phyloP scores from a whole-genome alignment of 2,329 filamentous ascomycete genomes.

The Ophiostoma perfectum region DNA sequence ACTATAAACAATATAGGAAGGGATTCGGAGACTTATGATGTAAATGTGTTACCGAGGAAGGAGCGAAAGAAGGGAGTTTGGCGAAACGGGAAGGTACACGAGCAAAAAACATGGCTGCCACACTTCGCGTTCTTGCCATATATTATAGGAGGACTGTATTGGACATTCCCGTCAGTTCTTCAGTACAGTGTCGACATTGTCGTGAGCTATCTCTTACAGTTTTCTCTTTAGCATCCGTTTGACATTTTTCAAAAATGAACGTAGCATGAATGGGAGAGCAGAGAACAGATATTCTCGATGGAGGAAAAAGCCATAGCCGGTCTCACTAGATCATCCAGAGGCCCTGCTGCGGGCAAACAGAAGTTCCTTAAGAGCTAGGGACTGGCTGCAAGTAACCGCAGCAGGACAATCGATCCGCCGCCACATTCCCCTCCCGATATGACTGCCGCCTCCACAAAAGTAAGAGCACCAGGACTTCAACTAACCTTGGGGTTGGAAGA shows the following conservation, averaged over 20 bases:
- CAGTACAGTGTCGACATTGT: no score
- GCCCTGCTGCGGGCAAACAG: slow-evolving; percentile 6
- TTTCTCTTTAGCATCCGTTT: no score
- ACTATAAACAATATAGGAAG: no score
- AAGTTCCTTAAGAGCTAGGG: neutral
- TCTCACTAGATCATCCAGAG: neutral
- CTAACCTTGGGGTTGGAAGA: neutral
- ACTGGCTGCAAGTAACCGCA: neutral
- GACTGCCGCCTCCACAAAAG: slow-evolving; percentile 21
- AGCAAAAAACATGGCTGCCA: neutral
- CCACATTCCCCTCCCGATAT: slow-evolving; percentile 17
- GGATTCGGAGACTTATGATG: neutral
- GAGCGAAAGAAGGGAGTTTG: neutral
- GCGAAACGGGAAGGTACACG: neutral
- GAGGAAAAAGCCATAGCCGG: neutral
- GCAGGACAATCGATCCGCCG: slow-evolving; percentile 21
- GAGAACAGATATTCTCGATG: no score
- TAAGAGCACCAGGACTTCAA: neutral
- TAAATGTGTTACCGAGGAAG: neutral
- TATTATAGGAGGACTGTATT: no score
- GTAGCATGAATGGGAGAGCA: no score
- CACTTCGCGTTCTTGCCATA: neutral
- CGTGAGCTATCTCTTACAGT: no score
- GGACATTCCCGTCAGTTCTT: no score
- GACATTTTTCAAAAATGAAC: no score